phyloP scores from a whole-genome alignment of 345 rosid species.

The Diplotaxis tenuifolia region DNA sequence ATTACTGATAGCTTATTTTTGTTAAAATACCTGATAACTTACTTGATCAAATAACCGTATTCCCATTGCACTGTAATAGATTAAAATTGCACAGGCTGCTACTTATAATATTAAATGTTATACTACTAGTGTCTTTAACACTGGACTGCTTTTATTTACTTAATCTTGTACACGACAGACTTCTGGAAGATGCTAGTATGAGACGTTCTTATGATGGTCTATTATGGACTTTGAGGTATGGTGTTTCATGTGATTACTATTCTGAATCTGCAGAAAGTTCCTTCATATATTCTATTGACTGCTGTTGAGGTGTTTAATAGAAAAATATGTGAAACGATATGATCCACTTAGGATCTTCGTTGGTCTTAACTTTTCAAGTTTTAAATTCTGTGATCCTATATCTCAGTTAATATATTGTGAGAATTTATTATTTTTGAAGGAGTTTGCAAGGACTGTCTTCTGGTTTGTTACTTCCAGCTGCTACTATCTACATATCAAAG shows the following conservation, averaged over 20 bases:
- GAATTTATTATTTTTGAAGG: slow-evolving; percentile 49
- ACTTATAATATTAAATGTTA: slow-evolving; percentile 16
- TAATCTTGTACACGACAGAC: slow-evolving; percentile 47
- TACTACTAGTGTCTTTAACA: neutral
- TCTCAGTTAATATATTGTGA: slow-evolving; percentile 8
- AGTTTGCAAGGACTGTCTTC: slow-evolving; percentile 73
- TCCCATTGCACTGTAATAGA: slow-evolving; percentile 11
- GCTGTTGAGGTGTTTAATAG: neutral
- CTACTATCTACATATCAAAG: slow-evolving; percentile 40
- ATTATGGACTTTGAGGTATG: slow-evolving; percentile 87
- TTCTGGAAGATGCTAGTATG: slow-evolving; percentile 72
- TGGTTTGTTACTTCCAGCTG: slow-evolving; percentile 41
- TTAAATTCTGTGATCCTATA: slow-evolving; percentile 16
- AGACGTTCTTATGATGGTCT: slow-evolving; percentile 77
- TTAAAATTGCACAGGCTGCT: slow-evolving; percentile 18
- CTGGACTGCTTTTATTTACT: slow-evolving; percentile 17
- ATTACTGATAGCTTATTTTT: neutral
- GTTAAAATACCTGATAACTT: neutral
- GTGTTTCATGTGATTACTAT: slow-evolving; percentile 14
- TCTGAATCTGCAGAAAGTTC: slow-evolving; percentile 4
- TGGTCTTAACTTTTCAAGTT: slow-evolving; percentile 8
- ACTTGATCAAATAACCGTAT: neutral
- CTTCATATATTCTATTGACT: slow-evolving; percentile 10
- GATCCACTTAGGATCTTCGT: slow-evolving; percentile 2
- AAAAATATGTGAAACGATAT: neutral